Conservation (phyloP, 2,329 filamentous ascomycete genomes). For the Pseudocercospora fijiensis region DNA sequence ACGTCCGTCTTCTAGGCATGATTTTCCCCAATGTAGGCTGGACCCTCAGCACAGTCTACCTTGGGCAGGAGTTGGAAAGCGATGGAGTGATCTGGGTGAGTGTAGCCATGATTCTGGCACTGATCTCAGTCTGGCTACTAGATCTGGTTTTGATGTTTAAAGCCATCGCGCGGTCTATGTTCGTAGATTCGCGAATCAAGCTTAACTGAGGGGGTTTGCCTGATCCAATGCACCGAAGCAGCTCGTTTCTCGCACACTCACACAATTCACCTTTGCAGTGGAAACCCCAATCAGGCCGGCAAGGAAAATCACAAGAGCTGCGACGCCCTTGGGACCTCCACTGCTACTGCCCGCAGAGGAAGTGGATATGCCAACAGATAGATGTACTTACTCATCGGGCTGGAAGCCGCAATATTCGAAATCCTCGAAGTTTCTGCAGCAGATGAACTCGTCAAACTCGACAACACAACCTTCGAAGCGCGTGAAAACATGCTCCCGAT, state of each 20-base stretch:
- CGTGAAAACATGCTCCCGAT: neutral
- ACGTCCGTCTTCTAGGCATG: slow-evolving; percentile 45
- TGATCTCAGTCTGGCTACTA: slow-evolving; percentile 58
- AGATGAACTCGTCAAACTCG: neutral
- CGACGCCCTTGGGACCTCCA: too few species aligned
- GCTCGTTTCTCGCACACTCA: too few species aligned
- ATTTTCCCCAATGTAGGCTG: slow-evolving; percentile 67
- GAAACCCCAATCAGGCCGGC: neutral
- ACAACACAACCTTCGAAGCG: neutral
- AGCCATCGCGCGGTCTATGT: slow-evolving; percentile 46
- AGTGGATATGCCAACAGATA: neutral
- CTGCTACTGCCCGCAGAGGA: neutral
- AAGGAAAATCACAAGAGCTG: neutral
- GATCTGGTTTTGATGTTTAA: slow-evolving; percentile 50
- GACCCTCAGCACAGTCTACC: slow-evolving; percentile 58
- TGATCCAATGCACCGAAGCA: too few species aligned
- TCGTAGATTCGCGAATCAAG: slow-evolving; percentile 28
- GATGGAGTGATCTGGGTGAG: slow-evolving; percentile 54
- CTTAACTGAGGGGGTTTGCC: slow-evolving; percentile 4
- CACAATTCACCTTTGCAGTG: neutral
- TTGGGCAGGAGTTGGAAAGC: slow-evolving; percentile 55
- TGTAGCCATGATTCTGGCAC: slow-evolving; percentile 57
- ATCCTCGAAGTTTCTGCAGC: neutral
- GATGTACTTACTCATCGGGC: neutral
- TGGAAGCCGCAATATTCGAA: neutral